Conservation (phyloP, 2,329 filamentous ascomycete genomes). For the Emericellopsis cladophorae region DNA sequence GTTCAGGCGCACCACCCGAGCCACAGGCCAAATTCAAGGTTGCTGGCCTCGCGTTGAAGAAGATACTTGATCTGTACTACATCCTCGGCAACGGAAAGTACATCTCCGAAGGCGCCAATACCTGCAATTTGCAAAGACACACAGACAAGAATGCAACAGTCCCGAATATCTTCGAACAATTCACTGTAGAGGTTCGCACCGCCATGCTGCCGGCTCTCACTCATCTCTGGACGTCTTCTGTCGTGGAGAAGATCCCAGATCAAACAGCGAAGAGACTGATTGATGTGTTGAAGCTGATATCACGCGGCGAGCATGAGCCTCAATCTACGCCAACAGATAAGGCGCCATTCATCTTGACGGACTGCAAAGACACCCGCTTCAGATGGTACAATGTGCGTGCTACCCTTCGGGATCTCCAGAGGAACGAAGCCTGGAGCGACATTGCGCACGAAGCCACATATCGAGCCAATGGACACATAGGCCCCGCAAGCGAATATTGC, state of each 20-base stretch:
- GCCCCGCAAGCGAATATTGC: constrained; percentile 62
- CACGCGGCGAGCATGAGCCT: constrained; percentile 64
- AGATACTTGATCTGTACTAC: constrained; percentile 72
- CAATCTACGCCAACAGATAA: constrained; percentile 51
- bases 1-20: constrained; percentile 26
- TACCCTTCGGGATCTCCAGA: constrained; percentile 17
- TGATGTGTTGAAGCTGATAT: constrained; percentile 68
- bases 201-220: constrained; percentile 64
- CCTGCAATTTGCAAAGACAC: constrained; percentile 30
- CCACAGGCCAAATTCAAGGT: constrained; percentile 34
- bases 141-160: constrained; percentile 27
- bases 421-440: constrained; percentile 30
- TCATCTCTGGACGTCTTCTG: constrained; percentile 72
- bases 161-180: constrained; percentile 47
- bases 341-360: constrained; percentile 29
- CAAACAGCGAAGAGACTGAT: constrained; percentile 68
- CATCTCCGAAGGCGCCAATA: constrained; percentile 61
- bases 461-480: constrained; percentile 57
- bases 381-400: constrained; percentile 25
- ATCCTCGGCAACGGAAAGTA: constrained; percentile 67
- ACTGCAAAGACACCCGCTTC: constrained; percentile 29
- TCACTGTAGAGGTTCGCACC: constrained; percentile 76
- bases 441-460: constrained; percentile 71
- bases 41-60: constrained; percentile 53
- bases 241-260: constrained; percentile 70